Percentiles rank a stretch among this genome's conserved stretches.
Evolutionary conservation across 148 eudicot genomes (phyloP).

Genomic region (Rhododendron mucronatum): DNA sequence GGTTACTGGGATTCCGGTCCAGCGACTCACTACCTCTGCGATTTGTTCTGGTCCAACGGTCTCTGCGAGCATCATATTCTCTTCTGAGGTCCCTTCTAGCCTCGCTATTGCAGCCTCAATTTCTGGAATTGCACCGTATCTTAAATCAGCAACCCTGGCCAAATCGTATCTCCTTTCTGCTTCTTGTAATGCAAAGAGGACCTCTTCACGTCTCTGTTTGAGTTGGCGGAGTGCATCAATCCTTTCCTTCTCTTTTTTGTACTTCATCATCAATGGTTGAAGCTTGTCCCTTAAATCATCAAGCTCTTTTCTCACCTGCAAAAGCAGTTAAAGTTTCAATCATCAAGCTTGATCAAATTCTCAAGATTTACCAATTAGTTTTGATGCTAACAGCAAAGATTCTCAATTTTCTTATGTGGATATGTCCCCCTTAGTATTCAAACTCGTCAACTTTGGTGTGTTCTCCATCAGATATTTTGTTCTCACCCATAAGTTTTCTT

Average conservation of each 20-base stretch:
- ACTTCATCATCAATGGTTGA: constrained; percentile 77
- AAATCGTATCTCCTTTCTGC: constrained; percentile 79
- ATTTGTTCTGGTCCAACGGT: constrained; percentile 87
- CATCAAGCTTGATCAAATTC: neutral
- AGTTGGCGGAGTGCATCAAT: constrained; percentile 65
- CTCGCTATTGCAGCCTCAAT: constrained; percentile 52
- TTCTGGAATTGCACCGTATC: constrained; percentile 70
- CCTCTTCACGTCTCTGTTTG: constrained; percentile 79
- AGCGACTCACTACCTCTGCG: constrained; percentile 76
- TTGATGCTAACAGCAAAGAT: neutral
- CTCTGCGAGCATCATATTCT: constrained; percentile 60
- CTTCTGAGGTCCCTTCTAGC: constrained; percentile 48
- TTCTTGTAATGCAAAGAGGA: constrained; percentile 51
- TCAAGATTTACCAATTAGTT: neutral
- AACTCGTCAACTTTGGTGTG: neutral
- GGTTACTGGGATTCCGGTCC: constrained; percentile 91
- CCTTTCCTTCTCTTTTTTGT: constrained; percentile 74
- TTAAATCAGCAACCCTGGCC: constrained; percentile 71
- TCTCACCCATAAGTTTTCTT: neutral
- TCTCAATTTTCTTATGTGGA: neutral
- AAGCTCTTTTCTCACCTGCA: constrained; percentile 54
- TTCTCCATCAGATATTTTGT: neutral
- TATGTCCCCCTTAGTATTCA: neutral
- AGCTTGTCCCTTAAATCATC: constrained; percentile 77
- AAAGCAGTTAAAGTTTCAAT: neutral